phyloP scores from a whole-genome alignment of 441 rosid species.

The Euphorbia schlechtendalii region DNA sequence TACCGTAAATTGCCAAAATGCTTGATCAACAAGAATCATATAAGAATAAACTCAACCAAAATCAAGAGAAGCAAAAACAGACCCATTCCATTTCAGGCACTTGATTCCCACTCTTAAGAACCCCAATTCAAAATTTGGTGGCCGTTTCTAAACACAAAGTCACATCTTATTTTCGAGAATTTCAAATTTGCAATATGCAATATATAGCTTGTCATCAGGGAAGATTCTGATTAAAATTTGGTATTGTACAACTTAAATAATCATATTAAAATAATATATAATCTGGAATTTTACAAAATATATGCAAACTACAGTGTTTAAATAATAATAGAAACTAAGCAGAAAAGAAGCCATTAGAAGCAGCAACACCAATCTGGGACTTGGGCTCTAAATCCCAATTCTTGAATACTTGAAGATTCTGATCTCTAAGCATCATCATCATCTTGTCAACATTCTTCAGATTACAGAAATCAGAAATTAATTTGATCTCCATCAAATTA shows the following conservation, averaged over 20 bases:
- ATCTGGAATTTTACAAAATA: neutral
- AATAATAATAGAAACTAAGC: constrained; percentile 26
- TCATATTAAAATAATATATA: too few relatives aligned
- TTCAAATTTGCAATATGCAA: too few relatives aligned
- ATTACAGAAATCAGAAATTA: neutral
- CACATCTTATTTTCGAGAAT: too few relatives aligned
- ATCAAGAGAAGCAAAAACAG: too few relatives aligned
- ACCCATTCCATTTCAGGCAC: neutral
- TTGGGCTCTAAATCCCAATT: constrained; percentile 34
- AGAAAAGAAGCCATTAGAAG: constrained; percentile 49
- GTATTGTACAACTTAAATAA: too few relatives aligned
- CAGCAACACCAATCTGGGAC: constrained; percentile 35
- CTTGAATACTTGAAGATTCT: neutral
- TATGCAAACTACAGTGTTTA: neutral
- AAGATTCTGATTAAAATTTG: too few relatives aligned
- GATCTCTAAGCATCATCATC: constrained; percentile 14
- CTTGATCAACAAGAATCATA: too few relatives aligned
- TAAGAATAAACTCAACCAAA: too few relatives aligned
- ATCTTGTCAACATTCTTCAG: constrained; percentile 18
- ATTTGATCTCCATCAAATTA: neutral
- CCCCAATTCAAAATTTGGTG: neutral
- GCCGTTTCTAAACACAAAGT: too few relatives aligned
- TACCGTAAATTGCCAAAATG: too few relatives aligned
- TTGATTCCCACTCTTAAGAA: neutral
- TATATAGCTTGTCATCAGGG: too few relatives aligned